Evolutionary conservation across 1,284 basidiomycete genomes (phyloP).

Genomic region (Ustilago lituana): DNA sequence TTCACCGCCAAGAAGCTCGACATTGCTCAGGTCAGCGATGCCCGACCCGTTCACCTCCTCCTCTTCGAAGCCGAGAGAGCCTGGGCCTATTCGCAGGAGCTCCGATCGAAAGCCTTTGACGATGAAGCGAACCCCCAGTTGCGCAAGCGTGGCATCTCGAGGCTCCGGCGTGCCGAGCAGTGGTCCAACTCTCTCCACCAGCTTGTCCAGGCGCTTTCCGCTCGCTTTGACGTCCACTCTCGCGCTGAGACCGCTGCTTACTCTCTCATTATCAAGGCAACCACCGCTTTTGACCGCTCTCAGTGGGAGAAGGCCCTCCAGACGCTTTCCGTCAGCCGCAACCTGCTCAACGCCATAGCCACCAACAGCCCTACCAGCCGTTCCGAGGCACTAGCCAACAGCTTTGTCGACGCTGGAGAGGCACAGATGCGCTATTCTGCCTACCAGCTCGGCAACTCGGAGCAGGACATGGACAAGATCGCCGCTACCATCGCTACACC

Average conservation of each 20-base stretch:
- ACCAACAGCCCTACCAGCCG: conserved; percentile 78
- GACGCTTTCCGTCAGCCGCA: conserved; percentile 80
- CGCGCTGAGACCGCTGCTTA: conserved; percentile 70
- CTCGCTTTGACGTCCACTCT: conserved; percentile 46
- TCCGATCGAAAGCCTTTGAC: conserved; percentile 73
- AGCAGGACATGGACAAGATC: conserved; percentile 85
- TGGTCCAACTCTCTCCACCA: conserved; percentile 82
- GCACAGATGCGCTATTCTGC: conserved; percentile 92
- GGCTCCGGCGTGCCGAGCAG: conserved; percentile 84
- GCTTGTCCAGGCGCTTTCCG: conserved; percentile 75
- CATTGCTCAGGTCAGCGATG: conserved; percentile 49
- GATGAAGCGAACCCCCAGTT: conserved; percentile 72
- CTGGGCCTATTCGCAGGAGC: conserved; percentile 88
- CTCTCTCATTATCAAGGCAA: conserved; percentile 73
- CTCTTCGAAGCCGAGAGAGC: conserved; percentile 89
- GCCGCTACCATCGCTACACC: conserved; percentile 72
- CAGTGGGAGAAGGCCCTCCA: conserved; percentile 79
- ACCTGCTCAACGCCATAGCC: conserved; percentile 79
- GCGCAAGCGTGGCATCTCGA: conserved; percentile 79
- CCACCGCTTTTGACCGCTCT: conserved; percentile 71
- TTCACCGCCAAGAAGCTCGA: conserved; percentile 72
- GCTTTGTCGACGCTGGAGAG: conserved; percentile 85
- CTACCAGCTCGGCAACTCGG: conserved; percentile 76
- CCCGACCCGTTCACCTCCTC: conserved; percentile 72
- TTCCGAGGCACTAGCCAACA: conserved; percentile 85